Base-by-base conservation (phyloP, 2,329 filamentous ascomycete genomes). In the Ceratocystis diversiconidia region DNA sequence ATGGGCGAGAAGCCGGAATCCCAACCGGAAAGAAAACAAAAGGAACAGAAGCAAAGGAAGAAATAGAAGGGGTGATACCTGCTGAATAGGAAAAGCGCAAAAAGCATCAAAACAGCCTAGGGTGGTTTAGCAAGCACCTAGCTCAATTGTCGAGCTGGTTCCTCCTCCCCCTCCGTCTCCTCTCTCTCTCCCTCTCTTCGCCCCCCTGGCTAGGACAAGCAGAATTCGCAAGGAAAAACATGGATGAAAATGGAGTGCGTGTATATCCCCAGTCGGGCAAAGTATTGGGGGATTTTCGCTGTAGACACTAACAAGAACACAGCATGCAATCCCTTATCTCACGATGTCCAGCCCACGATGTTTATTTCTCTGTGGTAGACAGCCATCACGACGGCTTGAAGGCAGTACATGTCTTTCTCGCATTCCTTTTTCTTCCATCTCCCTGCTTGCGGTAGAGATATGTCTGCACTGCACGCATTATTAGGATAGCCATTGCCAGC, bases 21-120 rank as follows among this genome's bases (percentile, higher is more conserved):
- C 52, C 22, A 57, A 57, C 52, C 52, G 52, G 52, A 57, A 57
- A 30, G 52, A 57, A 57, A 57, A 57, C 25, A 57, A 57, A 32
- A 30, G 12, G 25, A 57, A 57, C 22, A n/a, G 22, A 57, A 17
- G 52, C 36, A 5, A 41, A 15, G 36, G 36, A 41, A 41, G 36
- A 41, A 12, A 41, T 15, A 41, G 36, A 41, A 36, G 36, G 10
- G 12, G 10, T 15, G 36, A 41, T 41, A 15, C 36, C 10, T 41
- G 12, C 36, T 41, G 10, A 57, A 57, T 32, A 30, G 25, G 25
- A 57, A 32, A 28, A n/a, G 22, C 25, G 17, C 22, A 57, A 57
- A 50, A 50, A 7, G 48, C 15, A 48, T 19, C 2, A 48, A 50
- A 50, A 19, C 36, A 41, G 36, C 10, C 12, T 15, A 41, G 36